Evolutionary conservation across 225 moss, liverwort and hornwort species (phyloP), one percentile per base, ranked within the genome.

Genomic region (Bryoerythrophyllum caledonicum): DNA sequence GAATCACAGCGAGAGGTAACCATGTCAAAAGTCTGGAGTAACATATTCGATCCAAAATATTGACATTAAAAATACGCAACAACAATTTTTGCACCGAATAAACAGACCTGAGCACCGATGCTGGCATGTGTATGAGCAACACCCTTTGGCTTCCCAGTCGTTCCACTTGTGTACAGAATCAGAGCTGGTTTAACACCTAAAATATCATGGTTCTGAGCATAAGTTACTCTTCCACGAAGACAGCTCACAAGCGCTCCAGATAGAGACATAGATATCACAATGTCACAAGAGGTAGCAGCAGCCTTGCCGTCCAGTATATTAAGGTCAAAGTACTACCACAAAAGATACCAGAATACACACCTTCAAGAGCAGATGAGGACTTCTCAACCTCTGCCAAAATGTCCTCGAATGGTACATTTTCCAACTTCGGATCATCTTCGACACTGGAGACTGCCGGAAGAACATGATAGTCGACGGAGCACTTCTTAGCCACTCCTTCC

Each of bases 91-190:
- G n/a, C n/a, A n/a, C n/a, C n/a, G n/a, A n/a, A 32, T 2, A 5
- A 2, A 77, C 80, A 72, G 21, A 94, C 96, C 96, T 96, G 96
- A 78, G 94, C 87, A 76, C 89, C 87, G 7, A 99, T 86, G 57
- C 93, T 85, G 67, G 78, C 87, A 69, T 95, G 93, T 55, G 97
- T 95, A 76, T 99, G 95, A 64, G 91, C 93, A 74, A 93, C 97
- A 43, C 97, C 97, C 77, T 99, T 99, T 20, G 97, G 97, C 78
- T 89, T 93, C 35, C 97, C 97, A 60, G 97, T 99, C 43, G 97
- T 99, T 78, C 97, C 97, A 83, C 97, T 99, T 16, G 97, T 99
- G 57, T 99, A 99, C 52, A 99, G 88, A 66, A 99, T 95, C 54
- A 99, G 74, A 53, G 97, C 95, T 73, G 90, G 89, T 59, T 88